Evolutionary conservation across 2,329 filamentous ascomycete species (phyloP).

Genomic region (Aureobasidium leucospermi): DNA sequence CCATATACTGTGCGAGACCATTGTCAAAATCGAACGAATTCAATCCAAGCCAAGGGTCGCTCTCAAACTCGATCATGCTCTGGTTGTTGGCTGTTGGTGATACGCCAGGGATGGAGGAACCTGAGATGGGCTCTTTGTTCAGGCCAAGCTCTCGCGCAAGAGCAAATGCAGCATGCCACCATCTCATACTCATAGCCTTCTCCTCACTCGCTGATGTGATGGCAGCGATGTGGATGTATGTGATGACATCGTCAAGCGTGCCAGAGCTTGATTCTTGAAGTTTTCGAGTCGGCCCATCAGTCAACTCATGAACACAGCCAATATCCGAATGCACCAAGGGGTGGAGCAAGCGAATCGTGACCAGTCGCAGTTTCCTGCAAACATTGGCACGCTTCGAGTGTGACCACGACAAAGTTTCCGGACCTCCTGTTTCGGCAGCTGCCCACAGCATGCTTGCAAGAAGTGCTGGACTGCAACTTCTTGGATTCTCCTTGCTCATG

Average conservation of each 20-base stretch:
- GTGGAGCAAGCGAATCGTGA: conserved; percentile 8
- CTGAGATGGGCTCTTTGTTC: conserved; percentile 13
- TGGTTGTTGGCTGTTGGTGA: conserved; percentile 14
- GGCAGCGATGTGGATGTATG: conserved; percentile 13
- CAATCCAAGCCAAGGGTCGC: conserved; percentile 11
- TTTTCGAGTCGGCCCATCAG: conserved; percentile 4
- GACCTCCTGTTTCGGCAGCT: conserved; percentile 13
- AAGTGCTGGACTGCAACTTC: conserved; percentile 11
- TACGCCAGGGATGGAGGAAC: conserved; percentile 6
- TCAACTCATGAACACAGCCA: conserved; percentile 10
- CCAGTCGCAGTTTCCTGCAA: conserved; percentile 8
- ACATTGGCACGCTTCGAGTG: conserved; percentile 9
- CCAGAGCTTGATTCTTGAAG: conserved; percentile 7
- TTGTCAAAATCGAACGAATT: conserved; percentile 13
- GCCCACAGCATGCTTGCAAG: conserved; percentile 12
- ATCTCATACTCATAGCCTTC: conserved; percentile 14
- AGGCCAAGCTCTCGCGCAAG: conserved; percentile 9
- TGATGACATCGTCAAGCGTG: conserved; percentile 11
- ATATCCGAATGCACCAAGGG: conserved; percentile 10
- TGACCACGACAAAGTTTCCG: conserved; percentile 12
- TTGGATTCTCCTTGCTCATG: conserved; percentile 13
- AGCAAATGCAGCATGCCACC: conserved; percentile 14
- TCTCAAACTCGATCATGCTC: conserved; percentile 14
- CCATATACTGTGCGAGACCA: conserved; percentile 12
- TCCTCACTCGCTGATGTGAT: conserved; percentile 13